Conservation (phyloP, 352 stramenopile species). For the Phytophthora pluvialis region DNA sequence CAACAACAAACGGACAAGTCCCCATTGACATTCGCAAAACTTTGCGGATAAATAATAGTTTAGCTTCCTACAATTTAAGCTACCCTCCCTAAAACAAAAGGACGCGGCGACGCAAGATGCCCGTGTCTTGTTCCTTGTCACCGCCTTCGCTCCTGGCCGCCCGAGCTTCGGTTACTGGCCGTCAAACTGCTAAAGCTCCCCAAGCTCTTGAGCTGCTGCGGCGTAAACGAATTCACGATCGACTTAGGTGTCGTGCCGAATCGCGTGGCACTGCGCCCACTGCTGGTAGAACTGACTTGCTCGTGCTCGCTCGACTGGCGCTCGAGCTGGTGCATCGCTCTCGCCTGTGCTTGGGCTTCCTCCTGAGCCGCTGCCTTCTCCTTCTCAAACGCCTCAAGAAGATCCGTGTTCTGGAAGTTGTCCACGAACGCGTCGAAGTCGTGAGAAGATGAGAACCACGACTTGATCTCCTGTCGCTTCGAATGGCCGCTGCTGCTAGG, state of each 20-base stretch:
- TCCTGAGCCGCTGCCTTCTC: constrained; percentile 39
- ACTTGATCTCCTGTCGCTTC: constrained; percentile 84
- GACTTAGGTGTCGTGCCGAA: constrained; percentile 45
- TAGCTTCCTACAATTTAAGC: constrained; percentile 35
- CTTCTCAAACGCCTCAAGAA: constrained; percentile 58
- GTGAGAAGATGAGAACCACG: constrained; percentile 86
- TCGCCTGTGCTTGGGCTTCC: constrained; percentile 38
- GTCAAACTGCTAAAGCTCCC: constrained; percentile 69
- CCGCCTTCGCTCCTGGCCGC: constrained; percentile 33
- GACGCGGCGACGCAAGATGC: constrained; percentile 6
- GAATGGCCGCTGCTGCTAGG: constrained; percentile 56
- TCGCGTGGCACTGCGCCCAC: constrained; percentile 39
- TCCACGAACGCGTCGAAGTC: constrained; percentile 85
- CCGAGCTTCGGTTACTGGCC: constrained; percentile 39
- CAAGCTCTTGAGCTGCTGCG: constrained; percentile 63
- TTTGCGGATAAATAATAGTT: constrained; percentile 63
- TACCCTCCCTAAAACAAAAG: constrained; percentile 15
- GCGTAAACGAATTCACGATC: constrained; percentile 45
- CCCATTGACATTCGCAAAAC: constrained; percentile 40
- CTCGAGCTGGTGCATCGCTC: constrained; percentile 40
- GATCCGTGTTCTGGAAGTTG: constrained; percentile 60
- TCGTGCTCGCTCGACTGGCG: constrained; percentile 44
- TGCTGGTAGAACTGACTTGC: constrained; percentile 43
- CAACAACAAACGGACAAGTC: constrained; percentile 30
- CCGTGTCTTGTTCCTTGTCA: constrained; percentile 23